Base-by-base conservation (phyloP, 208 protist species). In the Wallacemonas rigidus region DNA sequence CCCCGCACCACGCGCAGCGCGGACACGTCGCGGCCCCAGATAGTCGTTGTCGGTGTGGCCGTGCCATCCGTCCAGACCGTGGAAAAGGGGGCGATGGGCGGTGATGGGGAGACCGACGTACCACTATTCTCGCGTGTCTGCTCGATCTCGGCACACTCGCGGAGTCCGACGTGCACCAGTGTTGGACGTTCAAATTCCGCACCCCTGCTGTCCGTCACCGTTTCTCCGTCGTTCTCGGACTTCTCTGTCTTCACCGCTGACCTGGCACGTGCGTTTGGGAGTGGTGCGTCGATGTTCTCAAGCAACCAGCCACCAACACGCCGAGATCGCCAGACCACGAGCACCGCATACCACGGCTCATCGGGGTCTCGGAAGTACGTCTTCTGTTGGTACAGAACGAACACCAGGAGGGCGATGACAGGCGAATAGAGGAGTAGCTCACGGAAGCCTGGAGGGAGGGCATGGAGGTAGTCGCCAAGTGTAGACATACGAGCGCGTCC, bases 341-440 rank as follows among this genome's bases (percentile, higher is more conserved):
- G 8, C 8, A 82, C 50, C 40, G 17, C 26, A 57, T 79, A 81
- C 79, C 61, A 80, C 15, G 62, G 65, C 65, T 87, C 72, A 4
- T 72, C 76, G 17, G 74, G 78, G 1, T 82, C 75, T 50, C 87
- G 67, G 71, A 85, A 93, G 71, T 90, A 93, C 7, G 39, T 40
- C 2, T 77, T 63, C 36, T 87, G 82, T 64, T 90, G 82, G n/a
- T 73, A 65, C 2, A 81, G 63, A 38, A 82, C 61, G 67, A 90
- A 93, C 69, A 78, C 83, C 7, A 74, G 40, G 1, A 79, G 45
- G 7, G 79, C 80, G n/a, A 90, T 47, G 7, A 81, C 70, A 11
- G 88, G 88, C 0, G 85, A 88, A 74, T 75, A 89, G 39, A 90
- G 63, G 14, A 93, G 77, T 40, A 89, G 26, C 53, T 85, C 77